Evolutionary conservation across 1,139 yeast genomes (phyloP).

Genomic region (Debaryomycetaceae sp.): DNA sequence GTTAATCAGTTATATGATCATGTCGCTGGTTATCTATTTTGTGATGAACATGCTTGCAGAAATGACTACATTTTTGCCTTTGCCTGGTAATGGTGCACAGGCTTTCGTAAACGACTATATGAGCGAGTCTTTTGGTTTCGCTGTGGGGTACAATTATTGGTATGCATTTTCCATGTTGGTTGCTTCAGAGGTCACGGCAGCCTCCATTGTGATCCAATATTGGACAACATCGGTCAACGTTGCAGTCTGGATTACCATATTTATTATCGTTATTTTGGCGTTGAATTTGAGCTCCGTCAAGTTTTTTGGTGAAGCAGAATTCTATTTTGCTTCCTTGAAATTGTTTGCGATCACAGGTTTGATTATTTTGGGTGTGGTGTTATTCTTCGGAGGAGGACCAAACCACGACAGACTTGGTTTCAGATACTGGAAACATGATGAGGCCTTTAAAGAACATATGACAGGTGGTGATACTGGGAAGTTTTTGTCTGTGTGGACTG

Average conservation of each 20-base stretch:
- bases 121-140: constrained; percentile 40
- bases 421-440: constrained; percentile 63
- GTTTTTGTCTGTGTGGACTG: constrained; percentile 39
- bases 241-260: constrained; percentile 56
- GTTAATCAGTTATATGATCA: constrained; percentile 43
- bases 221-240: constrained; percentile 52
- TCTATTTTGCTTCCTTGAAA: constrained; percentile 60
- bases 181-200: constrained; percentile 51
- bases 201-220: constrained; percentile 50
- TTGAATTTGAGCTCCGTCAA: constrained; percentile 45
- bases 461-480: constrained; percentile 58
- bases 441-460: constrained; percentile 48
- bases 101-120: constrained; percentile 35
- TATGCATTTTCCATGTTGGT: constrained; percentile 48
- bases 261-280: constrained; percentile 33
- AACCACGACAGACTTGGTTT: constrained; percentile 57
- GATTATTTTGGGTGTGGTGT: constrained; percentile 40
- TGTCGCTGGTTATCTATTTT: constrained; percentile 51
- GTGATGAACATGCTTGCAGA: constrained; percentile 61
- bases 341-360: constrained; percentile 36
- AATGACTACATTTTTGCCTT: constrained; percentile 58
- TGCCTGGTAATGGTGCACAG: constrained; percentile 44
- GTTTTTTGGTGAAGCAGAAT: constrained; percentile 64
- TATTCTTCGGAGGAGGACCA: constrained; percentile 53
- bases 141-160: constrained; percentile 48